phyloP scores from a whole-genome alignment of 139 green algal genomes.

The Desmodesmus armatus region DNA sequence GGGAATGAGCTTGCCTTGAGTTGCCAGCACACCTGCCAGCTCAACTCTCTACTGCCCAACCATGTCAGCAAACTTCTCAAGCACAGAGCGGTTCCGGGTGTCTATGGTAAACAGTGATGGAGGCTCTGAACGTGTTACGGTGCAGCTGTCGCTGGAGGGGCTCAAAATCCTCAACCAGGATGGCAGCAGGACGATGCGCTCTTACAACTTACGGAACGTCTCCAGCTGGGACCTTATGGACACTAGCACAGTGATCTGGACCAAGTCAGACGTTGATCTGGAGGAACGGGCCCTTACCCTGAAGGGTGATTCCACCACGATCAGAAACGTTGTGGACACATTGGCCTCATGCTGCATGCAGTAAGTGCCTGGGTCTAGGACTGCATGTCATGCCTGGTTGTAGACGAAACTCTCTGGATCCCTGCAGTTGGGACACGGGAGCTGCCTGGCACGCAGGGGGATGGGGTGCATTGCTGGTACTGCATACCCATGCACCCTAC shows the following conservation, averaged over 20 bases:
- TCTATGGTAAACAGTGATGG: conserved; percentile 30
- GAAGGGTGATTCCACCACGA: conserved; percentile 69
- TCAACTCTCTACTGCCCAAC: too few species aligned
- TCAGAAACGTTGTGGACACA: conserved; percentile 83
- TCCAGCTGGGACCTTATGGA: conserved; percentile 66
- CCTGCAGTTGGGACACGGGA: background rate
- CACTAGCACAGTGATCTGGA: conserved; percentile 82
- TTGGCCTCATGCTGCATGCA: conserved; percentile 92
- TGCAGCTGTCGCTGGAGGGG: conserved; percentile 86
- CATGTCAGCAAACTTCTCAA: conserved; percentile 17
- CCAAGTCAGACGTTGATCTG: conserved; percentile 81
- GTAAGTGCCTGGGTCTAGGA: conserved; percentile 44
- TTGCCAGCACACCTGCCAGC: too few species aligned
- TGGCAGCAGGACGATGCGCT: conserved; percentile 62
- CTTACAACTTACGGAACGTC: conserved; percentile 89
- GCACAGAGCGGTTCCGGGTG: conserved; percentile 33
- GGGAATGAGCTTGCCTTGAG: too few species aligned
- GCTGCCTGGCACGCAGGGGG: background rate
- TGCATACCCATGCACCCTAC: background rate
- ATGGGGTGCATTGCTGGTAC: too few species aligned
- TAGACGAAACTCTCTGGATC: background rate
- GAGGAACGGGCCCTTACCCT: conserved; percentile 86
- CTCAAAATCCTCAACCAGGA: conserved; percentile 73
- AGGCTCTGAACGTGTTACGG: conserved; percentile 60
- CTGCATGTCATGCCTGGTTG: too few species aligned